A percentile compares a stretch with the other conserved stretches of the same genome.
These are phyloP conservation scores for Apiotrichum laibachii DNA, from an alignment of 1,284 basidiomycete species.

Conservation along the genomic window DNA sequence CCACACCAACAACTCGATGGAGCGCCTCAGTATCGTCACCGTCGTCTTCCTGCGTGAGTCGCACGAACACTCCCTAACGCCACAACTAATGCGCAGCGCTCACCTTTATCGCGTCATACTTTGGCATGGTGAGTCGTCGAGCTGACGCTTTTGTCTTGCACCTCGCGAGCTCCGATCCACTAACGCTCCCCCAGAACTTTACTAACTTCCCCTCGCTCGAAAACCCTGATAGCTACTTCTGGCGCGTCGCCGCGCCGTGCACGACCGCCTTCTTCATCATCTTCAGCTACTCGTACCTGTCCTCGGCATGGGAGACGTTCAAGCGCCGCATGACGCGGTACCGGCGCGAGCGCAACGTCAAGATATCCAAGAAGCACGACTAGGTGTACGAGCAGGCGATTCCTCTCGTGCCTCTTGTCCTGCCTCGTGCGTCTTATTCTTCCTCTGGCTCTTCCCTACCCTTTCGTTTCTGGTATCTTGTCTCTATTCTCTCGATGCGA, in stretches of 20 bases:
- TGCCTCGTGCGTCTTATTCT: too few species aligned
- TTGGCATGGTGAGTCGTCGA: slow-evolving; percentile 34
- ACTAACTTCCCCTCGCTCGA: slow-evolving; percentile 36
- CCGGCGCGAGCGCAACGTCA: neutral
- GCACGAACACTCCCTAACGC: neutral
- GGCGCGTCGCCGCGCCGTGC: slow-evolving; percentile 46
- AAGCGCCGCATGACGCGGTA: slow-evolving; percentile 23
- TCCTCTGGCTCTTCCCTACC: too few species aligned
- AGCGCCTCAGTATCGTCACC: slow-evolving; percentile 49
- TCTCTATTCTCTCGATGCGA: too few species aligned
- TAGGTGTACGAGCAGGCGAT: neutral
- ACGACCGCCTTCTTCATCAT: slow-evolving; percentile 49
- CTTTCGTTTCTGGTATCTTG: too few species aligned
- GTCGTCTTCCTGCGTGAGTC: slow-evolving; percentile 52
- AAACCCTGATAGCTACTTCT: slow-evolving; percentile 44
- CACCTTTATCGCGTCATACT: slow-evolving; percentile 38
- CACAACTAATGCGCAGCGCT: slow-evolving; percentile 14
- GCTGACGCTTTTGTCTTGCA: neutral
- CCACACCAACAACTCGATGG: slow-evolving; percentile 51
- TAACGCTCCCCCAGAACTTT: slow-evolving; percentile 34
- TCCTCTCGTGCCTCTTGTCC: too few species aligned
- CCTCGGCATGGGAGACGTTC: slow-evolving; percentile 30
- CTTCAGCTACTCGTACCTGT: slow-evolving; percentile 45
- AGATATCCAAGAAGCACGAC: neutral
- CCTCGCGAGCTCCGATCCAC: too few species aligned